Percentiles rank a stretch among this genome's conserved stretches.
These are phyloP conservation scores for Xylaria sp. DNA, from an alignment of 2,329 filamentous ascomycete genomes.

Conservation along the genomic window DNA sequence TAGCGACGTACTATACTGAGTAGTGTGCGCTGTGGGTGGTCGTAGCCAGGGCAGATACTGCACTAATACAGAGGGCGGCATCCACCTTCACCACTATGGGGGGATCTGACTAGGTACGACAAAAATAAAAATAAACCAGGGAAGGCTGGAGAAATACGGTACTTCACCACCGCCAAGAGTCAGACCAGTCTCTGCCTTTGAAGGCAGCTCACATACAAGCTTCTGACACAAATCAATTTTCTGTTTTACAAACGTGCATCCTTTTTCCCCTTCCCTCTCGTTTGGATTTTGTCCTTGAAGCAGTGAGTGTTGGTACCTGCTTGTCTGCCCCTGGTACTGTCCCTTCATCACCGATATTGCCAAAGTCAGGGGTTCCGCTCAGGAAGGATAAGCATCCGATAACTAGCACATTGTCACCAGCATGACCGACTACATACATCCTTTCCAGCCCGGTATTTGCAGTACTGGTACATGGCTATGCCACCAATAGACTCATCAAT, in stretches of 20 bases:
- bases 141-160: slow-evolving; percentile 1
- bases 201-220: too few relatives aligned
- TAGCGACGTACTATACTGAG: too few relatives aligned
- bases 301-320: not conserved
- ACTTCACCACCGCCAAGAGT: too few relatives aligned
- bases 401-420: too few relatives aligned
- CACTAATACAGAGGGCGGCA: not conserved
- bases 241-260: too few relatives aligned
- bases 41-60: not conserved
- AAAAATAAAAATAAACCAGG: not conserved
- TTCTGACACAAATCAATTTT: too few relatives aligned
- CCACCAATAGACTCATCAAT: not conserved
- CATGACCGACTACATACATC: not conserved
- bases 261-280: too few relatives aligned
- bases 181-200: too few relatives aligned
- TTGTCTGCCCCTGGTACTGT: not conserved
- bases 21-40: too few relatives aligned
- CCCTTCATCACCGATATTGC: slow-evolving; percentile 8
- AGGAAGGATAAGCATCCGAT: slow-evolving; percentile 6
- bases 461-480: not conserved
- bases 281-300: too few relatives aligned
- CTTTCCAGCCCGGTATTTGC: too few relatives aligned
- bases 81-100: not conserved
- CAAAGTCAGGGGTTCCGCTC: not conserved
- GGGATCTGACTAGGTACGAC: too few relatives aligned